Evolutionary conservation across 2,329 filamentous ascomycete species (phyloP), one percentile per base, ranked within the genome.

Genomic region (Magnaporthales sp.): DNA sequence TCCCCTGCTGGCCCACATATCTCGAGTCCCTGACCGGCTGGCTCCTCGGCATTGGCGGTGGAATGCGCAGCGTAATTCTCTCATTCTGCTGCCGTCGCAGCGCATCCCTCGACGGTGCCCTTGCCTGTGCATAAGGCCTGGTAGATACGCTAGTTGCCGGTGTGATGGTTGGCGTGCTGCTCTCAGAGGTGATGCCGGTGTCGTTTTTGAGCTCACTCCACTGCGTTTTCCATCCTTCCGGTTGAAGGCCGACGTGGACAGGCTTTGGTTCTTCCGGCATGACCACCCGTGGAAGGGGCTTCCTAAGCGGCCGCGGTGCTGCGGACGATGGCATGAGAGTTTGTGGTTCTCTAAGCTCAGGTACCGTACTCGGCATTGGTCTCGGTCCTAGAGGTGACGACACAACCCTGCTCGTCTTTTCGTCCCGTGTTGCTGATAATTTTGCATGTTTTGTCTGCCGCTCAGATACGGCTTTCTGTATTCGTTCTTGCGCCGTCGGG

Each of bases 191-290:
- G 30, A 66, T 38, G n/a, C 64, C 64, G 9, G 64, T 29, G 4
- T 61, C 64, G n/a, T 10, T 56, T 24, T 66, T 66, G 51, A 60
- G 30, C 22, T 66, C 51, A 2, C 24, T 56, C 64, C 64, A 66
- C 29, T 61, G 64, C 27, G 63, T 54, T 22, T 65, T 66, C 64
- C 64, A 60, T 5, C 64, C 64, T 11, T 30, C 15, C 3, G 64
- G n/a, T 13, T 66, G 29, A 3, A 38, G 19, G 24, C 54, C 63
- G 5, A 46, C 32, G 32, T 64, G 38, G n/a, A 32, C 10, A 13
- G 31, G 62, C 24, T 8, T 31, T 15, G 62, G 62, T 8, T 51
- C 22, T 7, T 64, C n/a, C 7, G 62, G 62, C 4, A 38, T 4
- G 54, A 58, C n/a, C 6, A 27, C 54, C 22, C 19, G 56, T 9